Evolutionary conservation across 108 stramenopile species (phyloP).

Genomic region (Cyclotella kingstonii): DNA sequence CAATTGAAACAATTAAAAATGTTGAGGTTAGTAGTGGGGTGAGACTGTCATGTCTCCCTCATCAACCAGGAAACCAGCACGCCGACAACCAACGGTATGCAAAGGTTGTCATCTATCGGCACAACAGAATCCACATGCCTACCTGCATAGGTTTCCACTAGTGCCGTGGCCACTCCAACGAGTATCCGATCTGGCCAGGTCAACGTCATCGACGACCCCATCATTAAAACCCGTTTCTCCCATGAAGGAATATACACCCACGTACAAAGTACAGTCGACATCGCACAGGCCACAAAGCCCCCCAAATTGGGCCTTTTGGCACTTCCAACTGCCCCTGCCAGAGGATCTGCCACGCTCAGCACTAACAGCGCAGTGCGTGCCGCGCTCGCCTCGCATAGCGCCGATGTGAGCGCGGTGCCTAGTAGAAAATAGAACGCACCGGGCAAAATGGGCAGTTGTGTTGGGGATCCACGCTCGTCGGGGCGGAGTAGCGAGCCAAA

Average conservation of each 20-base stretch:
- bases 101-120: conserved; percentile 37
- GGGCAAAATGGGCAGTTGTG: conserved; percentile 16
- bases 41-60: no score
- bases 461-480: conserved; percentile 23
- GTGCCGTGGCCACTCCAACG: conserved; percentile 20
- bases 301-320: conserved; percentile 22
- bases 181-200: conserved; percentile 10
- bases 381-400: conserved; percentile 8
- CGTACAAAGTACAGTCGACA: conserved; percentile 27
- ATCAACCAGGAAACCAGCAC: conserved; percentile 19
- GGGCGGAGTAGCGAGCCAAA: conserved; percentile 33
- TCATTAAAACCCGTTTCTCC: no score
- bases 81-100: conserved; percentile 39
- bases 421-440: conserved; percentile 50
- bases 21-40: no score
- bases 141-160: conserved; percentile 28
- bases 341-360: conserved; percentile 35
- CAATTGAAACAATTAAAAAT: no score
- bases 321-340: conserved; percentile 26
- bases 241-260: conserved; percentile 31
- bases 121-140: conserved; percentile 14
- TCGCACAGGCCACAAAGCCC: conserved; percentile 31
- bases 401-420: conserved; percentile 12
- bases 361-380: conserved; percentile 39
- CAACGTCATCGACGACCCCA: no score